Evolutionary conservation across 2,329 filamentous ascomycete genomes (phyloP).

Genomic region (Arthrobotrys pseudoclavata): DNA sequence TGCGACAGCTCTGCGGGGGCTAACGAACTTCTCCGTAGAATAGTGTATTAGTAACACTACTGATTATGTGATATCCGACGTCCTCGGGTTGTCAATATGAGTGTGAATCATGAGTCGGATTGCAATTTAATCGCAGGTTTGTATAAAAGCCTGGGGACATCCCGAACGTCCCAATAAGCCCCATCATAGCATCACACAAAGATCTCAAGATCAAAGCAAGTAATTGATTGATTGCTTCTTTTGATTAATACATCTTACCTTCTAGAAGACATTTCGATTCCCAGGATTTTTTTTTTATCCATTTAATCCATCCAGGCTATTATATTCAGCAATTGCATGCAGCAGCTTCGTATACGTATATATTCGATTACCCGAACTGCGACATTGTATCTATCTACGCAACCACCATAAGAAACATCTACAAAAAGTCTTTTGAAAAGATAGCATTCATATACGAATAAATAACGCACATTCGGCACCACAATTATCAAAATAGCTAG

Average conservation of each 20-base stretch:
- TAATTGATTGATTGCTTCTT: not conserved
- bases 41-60: constrained; percentile 42
- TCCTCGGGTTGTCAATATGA: constrained; percentile 6
- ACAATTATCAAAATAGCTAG: constrained; percentile 34
- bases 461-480: constrained; percentile 51
- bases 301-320: constrained; percentile 45
- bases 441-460: constrained; percentile 33
- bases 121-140: constrained; percentile 28
- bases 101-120: constrained; percentile 42
- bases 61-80: constrained; percentile 51
- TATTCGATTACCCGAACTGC: constrained; percentile 39
- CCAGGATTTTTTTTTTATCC: constrained; percentile 8
- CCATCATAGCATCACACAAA: constrained; percentile 22
- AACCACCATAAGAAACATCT: not conserved
- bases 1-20: constrained; percentile 43
- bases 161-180: constrained; percentile 9
- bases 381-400: not conserved
- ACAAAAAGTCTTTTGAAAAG: not conserved
- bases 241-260: not conserved
- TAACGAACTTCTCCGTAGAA: constrained; percentile 17
- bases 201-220: constrained; percentile 22
- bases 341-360: constrained; percentile 29
- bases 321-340: constrained; percentile 36
- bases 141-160: constrained; percentile 49
- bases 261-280: constrained; percentile 24